Evolutionary conservation across 1,284 basidiomycete species (phyloP).

Genomic region (Omphalotus olearius): DNA sequence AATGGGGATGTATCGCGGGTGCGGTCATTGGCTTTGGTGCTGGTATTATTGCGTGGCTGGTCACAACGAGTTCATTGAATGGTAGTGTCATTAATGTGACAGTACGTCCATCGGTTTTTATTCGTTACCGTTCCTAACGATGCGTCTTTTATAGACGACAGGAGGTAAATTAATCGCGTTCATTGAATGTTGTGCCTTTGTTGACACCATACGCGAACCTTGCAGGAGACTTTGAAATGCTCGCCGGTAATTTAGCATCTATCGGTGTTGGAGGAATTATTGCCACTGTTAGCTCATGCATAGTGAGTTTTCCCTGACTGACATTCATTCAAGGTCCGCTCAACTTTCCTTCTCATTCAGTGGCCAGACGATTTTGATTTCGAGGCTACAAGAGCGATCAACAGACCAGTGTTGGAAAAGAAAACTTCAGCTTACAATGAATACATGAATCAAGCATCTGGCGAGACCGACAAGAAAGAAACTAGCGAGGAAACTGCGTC

Average conservation of each 20-base stretch:
- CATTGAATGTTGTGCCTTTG: no score
- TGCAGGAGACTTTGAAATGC: conserved; percentile 74
- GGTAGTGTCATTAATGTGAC: conserved; percentile 68
- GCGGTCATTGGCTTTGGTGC: conserved; percentile 66
- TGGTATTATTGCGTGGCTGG: conserved; percentile 81
- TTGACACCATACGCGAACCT: conserved; percentile 21
- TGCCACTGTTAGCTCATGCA: conserved; percentile 56
- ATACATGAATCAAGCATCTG: conserved; percentile 3
- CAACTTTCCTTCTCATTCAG: conserved; percentile 31
- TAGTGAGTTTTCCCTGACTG: conserved; percentile 38
- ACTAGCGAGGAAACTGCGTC: conserved; percentile 27
- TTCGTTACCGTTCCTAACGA: no score
- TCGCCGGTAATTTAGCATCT: conserved; percentile 85
- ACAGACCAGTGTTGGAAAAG: conserved; percentile 31
- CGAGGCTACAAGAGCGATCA: conserved; percentile 72
- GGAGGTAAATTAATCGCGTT: conserved; percentile 32
- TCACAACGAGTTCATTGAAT: conserved; percentile 73
- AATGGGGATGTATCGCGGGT: conserved; percentile 72
- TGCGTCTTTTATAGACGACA: conserved; percentile 35
- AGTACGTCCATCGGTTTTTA: conserved; percentile 31
- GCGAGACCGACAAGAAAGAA: conserved; percentile 33
- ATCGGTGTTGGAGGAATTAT: conserved; percentile 82
- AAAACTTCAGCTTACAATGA: neutral
- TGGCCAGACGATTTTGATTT: conserved; percentile 83
- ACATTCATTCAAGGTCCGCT: neutral